Evolutionary conservation across 441 rosid species (phyloP).

Genomic region (Gossypium trilobum): DNA sequence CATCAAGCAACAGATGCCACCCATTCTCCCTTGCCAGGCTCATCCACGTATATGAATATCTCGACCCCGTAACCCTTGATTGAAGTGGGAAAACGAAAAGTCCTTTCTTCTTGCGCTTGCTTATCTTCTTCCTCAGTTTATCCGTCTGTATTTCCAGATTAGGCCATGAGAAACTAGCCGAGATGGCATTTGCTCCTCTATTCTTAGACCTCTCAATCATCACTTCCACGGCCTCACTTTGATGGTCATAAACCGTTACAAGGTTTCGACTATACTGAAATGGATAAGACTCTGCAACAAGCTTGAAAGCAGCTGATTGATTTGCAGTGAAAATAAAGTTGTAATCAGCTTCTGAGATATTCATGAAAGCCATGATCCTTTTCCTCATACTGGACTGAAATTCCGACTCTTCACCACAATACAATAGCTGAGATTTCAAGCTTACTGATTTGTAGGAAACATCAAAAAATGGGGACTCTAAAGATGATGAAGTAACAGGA

Average conservation of each 20-base stretch:
- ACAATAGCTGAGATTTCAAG: conserved; percentile 37
- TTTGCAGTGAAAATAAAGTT: conserved; percentile 58
- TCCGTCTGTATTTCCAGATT: conserved; percentile 37
- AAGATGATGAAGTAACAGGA: conserved; percentile 17
- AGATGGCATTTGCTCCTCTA: conserved; percentile 41
- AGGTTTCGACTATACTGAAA: conserved; percentile 48
- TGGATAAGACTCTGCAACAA: conserved; percentile 65
- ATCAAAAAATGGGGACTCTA: conserved; percentile 31
- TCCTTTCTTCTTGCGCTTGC: conserved; percentile 38
- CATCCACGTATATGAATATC: conserved; percentile 82
- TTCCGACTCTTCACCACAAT: conserved; percentile 40
- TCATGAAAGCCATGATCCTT: conserved; percentile 61
- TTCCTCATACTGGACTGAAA: conserved; percentile 39
- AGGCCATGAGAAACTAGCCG: conserved; percentile 75
- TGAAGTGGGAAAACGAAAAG: conserved; percentile 83
- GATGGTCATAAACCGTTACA: conserved; percentile 67
- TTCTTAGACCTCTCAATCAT: conserved; percentile 54
- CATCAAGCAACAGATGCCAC: conserved; percentile 81
- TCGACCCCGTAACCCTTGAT: conserved; percentile 59
- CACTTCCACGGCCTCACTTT: conserved; percentile 55
- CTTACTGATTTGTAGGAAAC: conserved; percentile 43
- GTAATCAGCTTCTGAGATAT: conserved; percentile 64
- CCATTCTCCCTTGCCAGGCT: conserved; percentile 61
- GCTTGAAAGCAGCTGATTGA: conserved; percentile 70
- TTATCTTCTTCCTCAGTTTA: conserved; percentile 51